Conservation (phyloP, 2,329 filamentous ascomycete genomes). For the Conoideocrella luteorostrata region DNA sequence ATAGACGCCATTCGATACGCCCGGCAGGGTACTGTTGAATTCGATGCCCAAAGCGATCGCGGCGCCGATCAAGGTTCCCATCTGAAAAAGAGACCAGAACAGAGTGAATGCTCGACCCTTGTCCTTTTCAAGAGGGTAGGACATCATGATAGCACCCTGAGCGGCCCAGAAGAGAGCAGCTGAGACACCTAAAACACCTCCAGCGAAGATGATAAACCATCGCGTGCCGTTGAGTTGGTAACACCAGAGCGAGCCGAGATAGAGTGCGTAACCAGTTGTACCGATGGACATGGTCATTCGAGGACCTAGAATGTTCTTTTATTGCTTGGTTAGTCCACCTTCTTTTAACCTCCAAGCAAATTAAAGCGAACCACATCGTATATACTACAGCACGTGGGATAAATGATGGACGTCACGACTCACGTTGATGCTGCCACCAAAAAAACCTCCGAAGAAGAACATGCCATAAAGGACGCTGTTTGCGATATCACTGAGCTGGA, state of each 20-base stretch:
- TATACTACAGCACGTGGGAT: too few species aligned
- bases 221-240: conserved; percentile 7
- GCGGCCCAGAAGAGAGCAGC: conserved; percentile 76
- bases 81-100: conserved; percentile 95
- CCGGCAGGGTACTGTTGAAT: conserved; percentile 6
- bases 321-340: neutral
- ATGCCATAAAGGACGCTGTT: conserved; percentile 35
- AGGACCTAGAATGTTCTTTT: conserved; percentile 8
- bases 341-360: too few species aligned
- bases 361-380: neutral
- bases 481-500: conserved; percentile 27
- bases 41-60: conserved; percentile 20
- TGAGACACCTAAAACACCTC: conserved; percentile 67
- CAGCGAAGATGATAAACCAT: conserved; percentile 51
- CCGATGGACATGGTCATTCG: conserved; percentile 7
- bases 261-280: conserved; percentile 7
- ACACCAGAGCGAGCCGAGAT: conserved; percentile 10
- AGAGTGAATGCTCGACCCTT: conserved; percentile 85
- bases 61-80: conserved; percentile 75
- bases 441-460: conserved; percentile 9
- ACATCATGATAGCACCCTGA: conserved; percentile 83
- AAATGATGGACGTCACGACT: too few species aligned
- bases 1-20: conserved; percentile 7
- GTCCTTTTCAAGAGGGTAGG: conserved; percentile 70
- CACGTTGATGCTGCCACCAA: conserved; percentile 9